These are phyloP conservation scores for Amaranthus cruentus DNA, from an alignment of 148 eudicot species.

Conservation along the genomic window DNA sequence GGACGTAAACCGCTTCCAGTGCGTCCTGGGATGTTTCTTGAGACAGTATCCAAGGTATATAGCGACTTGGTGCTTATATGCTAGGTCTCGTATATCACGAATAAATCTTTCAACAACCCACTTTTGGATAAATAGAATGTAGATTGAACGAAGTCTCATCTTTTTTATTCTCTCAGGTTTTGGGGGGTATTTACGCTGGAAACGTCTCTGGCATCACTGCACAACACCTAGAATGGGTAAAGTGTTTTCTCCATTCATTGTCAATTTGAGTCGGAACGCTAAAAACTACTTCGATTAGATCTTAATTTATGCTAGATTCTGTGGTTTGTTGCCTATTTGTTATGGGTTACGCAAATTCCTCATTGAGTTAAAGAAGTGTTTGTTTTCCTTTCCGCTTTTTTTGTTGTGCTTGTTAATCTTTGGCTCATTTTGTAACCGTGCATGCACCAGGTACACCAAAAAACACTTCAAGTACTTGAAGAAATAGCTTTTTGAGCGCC, in stretches of 20 bases:
- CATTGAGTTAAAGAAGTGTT: neutral
- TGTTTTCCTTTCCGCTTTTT: slow-evolving; percentile 1
- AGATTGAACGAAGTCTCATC: neutral
- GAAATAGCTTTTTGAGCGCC: slow-evolving; percentile 72
- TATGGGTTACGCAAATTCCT: slow-evolving; percentile 1
- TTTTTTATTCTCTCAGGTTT: slow-evolving; percentile 43
- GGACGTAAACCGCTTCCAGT: slow-evolving; percentile 77
- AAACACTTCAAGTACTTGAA: slow-evolving; percentile 77
- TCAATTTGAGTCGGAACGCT: neutral
- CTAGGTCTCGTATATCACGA: neutral
- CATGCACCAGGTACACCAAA: slow-evolving; percentile 69
- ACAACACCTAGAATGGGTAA: slow-evolving; percentile 97
- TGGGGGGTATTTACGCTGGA: slow-evolving; percentile 93
- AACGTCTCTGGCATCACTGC: slow-evolving; percentile 91
- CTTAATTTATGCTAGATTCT: neutral
- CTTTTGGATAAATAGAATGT: neutral
- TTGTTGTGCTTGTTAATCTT: neutral
- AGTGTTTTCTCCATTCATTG: neutral
- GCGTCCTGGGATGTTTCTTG: slow-evolving; percentile 99
- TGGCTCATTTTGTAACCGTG: slow-evolving; percentile 10
- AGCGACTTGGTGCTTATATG: neutral
- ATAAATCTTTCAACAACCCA: neutral
- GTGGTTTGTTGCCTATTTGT: neutral
- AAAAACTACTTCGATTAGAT: neutral
- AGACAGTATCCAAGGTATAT: slow-evolving; percentile 87